A percentile compares a stretch with the other conserved stretches of the same genome.
phyloP scores from a whole-genome alignment of 2,329 filamentous ascomycete species.

The Phaeosphaeria sp. region DNA sequence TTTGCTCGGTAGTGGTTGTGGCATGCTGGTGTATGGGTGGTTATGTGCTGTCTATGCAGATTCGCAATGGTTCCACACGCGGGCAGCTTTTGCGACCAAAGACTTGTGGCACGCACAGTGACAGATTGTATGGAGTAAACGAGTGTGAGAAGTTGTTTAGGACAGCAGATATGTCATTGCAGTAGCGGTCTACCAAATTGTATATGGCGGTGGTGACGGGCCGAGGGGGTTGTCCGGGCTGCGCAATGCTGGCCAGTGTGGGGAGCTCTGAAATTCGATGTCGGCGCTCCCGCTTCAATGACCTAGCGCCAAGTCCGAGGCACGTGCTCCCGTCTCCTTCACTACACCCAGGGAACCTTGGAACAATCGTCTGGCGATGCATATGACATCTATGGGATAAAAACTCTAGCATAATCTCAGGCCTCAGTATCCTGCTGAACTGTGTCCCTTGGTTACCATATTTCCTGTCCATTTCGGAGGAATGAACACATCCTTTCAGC shows the following conservation, averaged over 20 bases:
- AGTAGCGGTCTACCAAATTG: slow-evolving; percentile 5
- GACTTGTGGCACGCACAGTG: slow-evolving; percentile 6
- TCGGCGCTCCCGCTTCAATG: slow-evolving; percentile 30
- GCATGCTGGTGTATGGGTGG: slow-evolving; percentile 59
- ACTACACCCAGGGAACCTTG: background rate
- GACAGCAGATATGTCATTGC: slow-evolving; percentile 16
- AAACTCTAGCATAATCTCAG: too few relatives aligned
- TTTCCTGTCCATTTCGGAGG: background rate
- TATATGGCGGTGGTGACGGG: slow-evolving; percentile 4
- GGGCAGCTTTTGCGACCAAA: slow-evolving; percentile 18
- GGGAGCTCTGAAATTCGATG: slow-evolving; percentile 43
- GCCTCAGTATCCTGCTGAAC: too few relatives aligned
- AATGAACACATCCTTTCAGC: background rate
- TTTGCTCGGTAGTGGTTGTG: slow-evolving; percentile 79
- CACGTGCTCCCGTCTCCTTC: slow-evolving; percentile 23
- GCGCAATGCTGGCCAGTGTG: slow-evolving; percentile 34
- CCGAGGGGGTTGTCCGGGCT: slow-evolving; percentile 10
- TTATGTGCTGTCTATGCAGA: slow-evolving; percentile 10
- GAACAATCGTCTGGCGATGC: too few relatives aligned
- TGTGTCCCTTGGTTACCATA: background rate
- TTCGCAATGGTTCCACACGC: background rate
- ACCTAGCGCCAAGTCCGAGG: slow-evolving; percentile 16
- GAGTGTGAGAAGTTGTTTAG: slow-evolving; percentile 8
- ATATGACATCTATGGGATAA: too few relatives aligned
- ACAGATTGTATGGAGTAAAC: background rate